Conservation (phyloP, 305 asterid genomes). For the Petunia hybrid region DNA sequence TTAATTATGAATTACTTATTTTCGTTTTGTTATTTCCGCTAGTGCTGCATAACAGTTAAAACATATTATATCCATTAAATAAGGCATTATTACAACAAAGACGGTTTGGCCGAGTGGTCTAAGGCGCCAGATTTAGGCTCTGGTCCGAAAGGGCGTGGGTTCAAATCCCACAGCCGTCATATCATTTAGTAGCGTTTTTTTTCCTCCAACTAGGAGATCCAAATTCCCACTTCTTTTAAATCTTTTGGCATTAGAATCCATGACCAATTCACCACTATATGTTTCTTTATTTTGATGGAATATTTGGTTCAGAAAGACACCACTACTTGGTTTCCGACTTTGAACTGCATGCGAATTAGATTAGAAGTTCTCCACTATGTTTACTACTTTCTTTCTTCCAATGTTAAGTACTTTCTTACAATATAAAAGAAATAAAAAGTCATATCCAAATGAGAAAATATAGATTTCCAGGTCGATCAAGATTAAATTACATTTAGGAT, state of each 20-base stretch:
- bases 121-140: slow-evolving; percentile 80
- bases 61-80: too few relatives aligned
- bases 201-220: too few relatives aligned
- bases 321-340: not conserved
- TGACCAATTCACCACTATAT: not conserved
- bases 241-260: not conserved
- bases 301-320: not conserved
- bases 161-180: slow-evolving; percentile 76
- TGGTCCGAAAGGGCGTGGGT: slow-evolving; percentile 99
- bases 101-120: slow-evolving; percentile 34
- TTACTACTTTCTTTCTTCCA: too few relatives aligned
- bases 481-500: not conserved
- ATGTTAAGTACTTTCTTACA: not conserved
- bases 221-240: too few relatives aligned
- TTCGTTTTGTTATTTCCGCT: too few relatives aligned
- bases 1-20: too few relatives aligned
- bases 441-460: not conserved
- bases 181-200: too few relatives aligned
- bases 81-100: too few relatives aligned
- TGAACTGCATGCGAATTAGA: not conserved
- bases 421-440: not conserved
- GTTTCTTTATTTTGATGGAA: not conserved
- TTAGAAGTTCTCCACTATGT: not conserved
- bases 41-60: too few relatives aligned
- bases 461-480: not conserved